phyloP scores from a whole-genome alignment of 495 filamentous ascomycete species.

The Bathelium albidoporum region DNA sequence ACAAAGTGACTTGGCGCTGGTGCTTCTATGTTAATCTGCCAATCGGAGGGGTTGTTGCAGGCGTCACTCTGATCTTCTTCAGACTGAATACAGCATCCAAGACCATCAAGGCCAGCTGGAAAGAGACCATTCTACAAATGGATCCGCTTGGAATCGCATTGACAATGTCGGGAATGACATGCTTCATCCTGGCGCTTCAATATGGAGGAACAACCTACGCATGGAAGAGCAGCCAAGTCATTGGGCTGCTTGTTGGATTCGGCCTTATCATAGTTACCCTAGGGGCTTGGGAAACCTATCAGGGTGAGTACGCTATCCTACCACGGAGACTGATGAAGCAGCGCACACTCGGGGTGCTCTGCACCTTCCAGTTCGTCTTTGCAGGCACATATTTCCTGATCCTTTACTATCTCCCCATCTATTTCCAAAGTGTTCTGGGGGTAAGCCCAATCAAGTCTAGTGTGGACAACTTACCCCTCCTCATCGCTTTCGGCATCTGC shows the following conservation, averaged over 20 bases:
- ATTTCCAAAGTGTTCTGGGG: constrained; percentile 22
- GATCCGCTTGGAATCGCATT: constrained; percentile 20
- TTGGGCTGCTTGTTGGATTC: constrained; percentile 39
- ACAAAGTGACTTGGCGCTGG: constrained; percentile 40
- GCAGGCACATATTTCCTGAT: constrained; percentile 15
- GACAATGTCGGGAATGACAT: constrained; percentile 16
- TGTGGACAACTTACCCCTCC: constrained; percentile 19
- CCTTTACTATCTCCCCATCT: constrained; percentile 27
- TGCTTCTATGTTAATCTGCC: constrained; percentile 49
- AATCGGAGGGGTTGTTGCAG: constrained; percentile 34
- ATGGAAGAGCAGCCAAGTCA: constrained; percentile 30
- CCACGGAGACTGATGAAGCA: constrained; percentile 63
- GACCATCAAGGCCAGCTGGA: constrained; percentile 19
- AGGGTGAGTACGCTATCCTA: constrained; percentile 64
- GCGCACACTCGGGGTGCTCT: constrained; percentile 32
- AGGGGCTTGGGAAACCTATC: constrained; percentile 49
- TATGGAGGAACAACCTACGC: constrained; percentile 21
- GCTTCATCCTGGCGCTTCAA: constrained; percentile 22
- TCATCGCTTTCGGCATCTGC: constrained; percentile 10
- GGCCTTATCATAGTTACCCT: constrained; percentile 35
- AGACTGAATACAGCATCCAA: constrained; percentile 19
- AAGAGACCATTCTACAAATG: constrained; percentile 23
- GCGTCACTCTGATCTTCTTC: constrained; percentile 36
- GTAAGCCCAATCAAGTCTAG: constrained; percentile 16
- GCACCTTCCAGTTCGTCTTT: constrained; percentile 23